Evolutionary conservation across 169 alveolate species (phyloP).

Genomic region (Plasmodium billcollinsi): DNA sequence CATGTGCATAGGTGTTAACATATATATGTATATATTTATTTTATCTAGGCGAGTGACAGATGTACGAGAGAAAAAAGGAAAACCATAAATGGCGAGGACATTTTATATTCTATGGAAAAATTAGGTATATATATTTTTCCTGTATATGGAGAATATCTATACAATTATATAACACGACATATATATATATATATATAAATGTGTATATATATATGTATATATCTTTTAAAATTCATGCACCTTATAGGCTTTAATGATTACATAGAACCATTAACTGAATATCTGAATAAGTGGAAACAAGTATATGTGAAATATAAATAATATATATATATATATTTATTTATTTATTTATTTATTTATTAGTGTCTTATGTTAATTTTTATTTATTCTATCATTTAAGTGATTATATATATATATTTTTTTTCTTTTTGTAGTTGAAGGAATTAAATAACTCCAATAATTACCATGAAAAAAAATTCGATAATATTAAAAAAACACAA

Average conservation of each 20-base stretch:
- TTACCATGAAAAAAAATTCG: slow-evolving; percentile 36
- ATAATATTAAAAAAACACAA: slow-evolving; percentile 3
- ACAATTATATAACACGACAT: neutral
- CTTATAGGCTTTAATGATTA: slow-evolving; percentile 83
- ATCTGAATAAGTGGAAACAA: slow-evolving; percentile 89
- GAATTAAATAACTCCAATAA: slow-evolving; percentile 36
- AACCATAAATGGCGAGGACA: slow-evolving; percentile 96
- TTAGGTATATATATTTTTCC: slow-evolving; percentile 86
- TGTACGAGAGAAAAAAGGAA: slow-evolving; percentile 94
- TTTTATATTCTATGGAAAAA: slow-evolving; percentile 91
- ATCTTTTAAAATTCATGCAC: neutral
- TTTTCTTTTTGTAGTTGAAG: slow-evolving; percentile 18
- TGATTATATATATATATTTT: too few relatives aligned
- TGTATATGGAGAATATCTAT: neutral
- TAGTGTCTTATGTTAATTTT: neutral
- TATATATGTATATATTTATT: neutral
- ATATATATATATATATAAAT: neutral
- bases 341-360: neutral
- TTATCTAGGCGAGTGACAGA: slow-evolving; percentile 92
- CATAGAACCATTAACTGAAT: slow-evolving; percentile 86
- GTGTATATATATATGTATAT: neutral
- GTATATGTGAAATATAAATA: slow-evolving; percentile 43
- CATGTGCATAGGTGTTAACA: neutral
- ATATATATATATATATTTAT: too few relatives aligned
- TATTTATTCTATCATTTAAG: too few relatives aligned